A percentile compares a stretch with the other conserved stretches of the same genome.
Conservation (phyloP, 352 stramenopile species). For the Pythium insidiosum region DNA sequence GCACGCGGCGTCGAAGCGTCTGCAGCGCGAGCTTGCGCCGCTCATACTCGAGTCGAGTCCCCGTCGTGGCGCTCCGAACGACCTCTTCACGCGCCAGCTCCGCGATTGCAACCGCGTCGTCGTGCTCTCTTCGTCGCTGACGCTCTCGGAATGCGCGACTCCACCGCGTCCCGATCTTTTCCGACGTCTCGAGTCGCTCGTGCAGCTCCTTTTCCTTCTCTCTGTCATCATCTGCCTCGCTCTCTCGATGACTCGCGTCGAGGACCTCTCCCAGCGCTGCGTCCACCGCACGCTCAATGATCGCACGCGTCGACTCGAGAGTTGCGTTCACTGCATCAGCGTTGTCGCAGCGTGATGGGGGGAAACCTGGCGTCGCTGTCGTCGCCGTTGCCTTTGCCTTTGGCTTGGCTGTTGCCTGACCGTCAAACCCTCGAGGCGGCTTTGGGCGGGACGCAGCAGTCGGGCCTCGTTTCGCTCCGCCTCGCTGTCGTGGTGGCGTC, state of each 20-base stretch:
- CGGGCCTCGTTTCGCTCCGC: too few relatives aligned
- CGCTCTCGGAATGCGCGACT: not conserved
- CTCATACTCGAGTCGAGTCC: constrained; percentile 33
- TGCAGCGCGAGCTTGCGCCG: constrained; percentile 53
- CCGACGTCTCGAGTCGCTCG: not conserved
- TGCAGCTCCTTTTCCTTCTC: not conserved
- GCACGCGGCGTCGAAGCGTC: constrained; percentile 35
- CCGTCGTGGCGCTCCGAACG: constrained; percentile 24
- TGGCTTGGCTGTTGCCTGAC: too few relatives aligned
- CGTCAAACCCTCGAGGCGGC: too few relatives aligned
- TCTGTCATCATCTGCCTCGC: not conserved
- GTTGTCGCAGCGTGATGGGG: too few relatives aligned
- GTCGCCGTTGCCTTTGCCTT: not conserved
- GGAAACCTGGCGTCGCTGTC: not conserved
- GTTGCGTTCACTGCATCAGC: too few relatives aligned
- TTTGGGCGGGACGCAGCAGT: too few relatives aligned
- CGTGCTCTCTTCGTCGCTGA: constrained; percentile 1
- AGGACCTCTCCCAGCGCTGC: constrained; percentile 19
- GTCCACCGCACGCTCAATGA: constrained; percentile 50
- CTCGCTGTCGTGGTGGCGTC: too few relatives aligned
- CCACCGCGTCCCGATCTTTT: not conserved
- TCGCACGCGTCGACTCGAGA: constrained; percentile 24
- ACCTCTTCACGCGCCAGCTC: constrained; percentile 4
- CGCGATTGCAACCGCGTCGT: constrained; percentile 3
- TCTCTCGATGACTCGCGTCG: not conserved